Evolutionary conservation across 2,329 filamentous ascomycete genomes (phyloP), one percentile per base, ranked within the genome.

Genomic region (Alternaria sp.): DNA sequence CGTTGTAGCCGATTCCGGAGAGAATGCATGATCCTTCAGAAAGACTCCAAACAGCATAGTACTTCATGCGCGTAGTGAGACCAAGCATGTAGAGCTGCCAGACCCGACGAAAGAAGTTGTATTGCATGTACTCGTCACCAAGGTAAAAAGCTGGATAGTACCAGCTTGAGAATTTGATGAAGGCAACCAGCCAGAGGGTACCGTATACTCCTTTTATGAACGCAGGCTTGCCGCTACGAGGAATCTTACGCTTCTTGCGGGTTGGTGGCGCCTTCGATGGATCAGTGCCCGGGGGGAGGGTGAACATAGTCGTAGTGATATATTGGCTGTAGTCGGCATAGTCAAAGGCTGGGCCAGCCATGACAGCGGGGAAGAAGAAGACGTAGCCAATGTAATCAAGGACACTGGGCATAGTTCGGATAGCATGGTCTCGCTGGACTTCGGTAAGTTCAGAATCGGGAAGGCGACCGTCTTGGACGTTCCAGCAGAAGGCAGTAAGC

Each of bases 1-100:
- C 94, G 71, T 97, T 97, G 80, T 95, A 99, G 41, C 95, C 95
- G 65, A 99, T 86, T 5, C 95, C 95, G 8, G 92, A 89, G 17
- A 99, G 85, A 62, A 99, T 97, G 73, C 95, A 99, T 17, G 94
- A 88, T 17, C 95, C 95, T 78, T 99, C 95, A 0, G 94, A 93
- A 67, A 99, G 79, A 37, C 87, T 88, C 95, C 95, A 99, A 4
- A 97, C 93, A 34, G 93, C 95, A 71, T 99, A 99, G 80, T 97
- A 99, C 80, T 99, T 99, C 71, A 91, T 86, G 23, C 95, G 88
- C 5, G 90, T 84, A 1, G 91, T 90, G 42, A 98, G 83, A 53
- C 89, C 91, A 50, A 97, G 85, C 85, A 96, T 90, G 76, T 98
- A 89, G 57, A 98, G 81, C 61, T 90, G 84, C 82, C 89, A 93